A percentile compares a stretch with the other conserved stretches of the same genome.
Evolutionary conservation across 116 monocot genomes (phyloP).

Genomic region (Cymodocea nodosa): DNA sequence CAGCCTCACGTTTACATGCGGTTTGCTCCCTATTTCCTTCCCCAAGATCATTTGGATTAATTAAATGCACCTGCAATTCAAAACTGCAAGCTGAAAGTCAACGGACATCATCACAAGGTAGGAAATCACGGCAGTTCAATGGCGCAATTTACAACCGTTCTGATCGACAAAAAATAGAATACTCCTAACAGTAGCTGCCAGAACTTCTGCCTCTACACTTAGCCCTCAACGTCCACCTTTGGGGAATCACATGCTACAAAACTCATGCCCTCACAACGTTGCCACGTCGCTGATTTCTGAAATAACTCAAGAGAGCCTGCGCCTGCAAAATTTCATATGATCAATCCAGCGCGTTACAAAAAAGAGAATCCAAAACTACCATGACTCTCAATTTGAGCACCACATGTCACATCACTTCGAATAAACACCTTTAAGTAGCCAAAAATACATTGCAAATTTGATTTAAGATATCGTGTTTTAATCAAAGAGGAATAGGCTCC

Average conservation of each 20-base stretch:
- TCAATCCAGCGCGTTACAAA: neutral
- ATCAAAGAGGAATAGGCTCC: too few species aligned
- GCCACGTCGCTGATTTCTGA: slow-evolving; percentile 66
- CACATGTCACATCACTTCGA: too few species aligned
- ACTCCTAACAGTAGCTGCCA: neutral
- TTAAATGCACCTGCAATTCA: neutral
- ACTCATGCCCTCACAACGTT: slow-evolving; percentile 40
- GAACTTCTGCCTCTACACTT: neutral
- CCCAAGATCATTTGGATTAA: too few species aligned
- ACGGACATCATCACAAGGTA: neutral
- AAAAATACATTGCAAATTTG: too few species aligned
- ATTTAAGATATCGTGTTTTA: too few species aligned
- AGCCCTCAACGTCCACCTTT: neutral
- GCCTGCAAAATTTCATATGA: slow-evolving; percentile 29
- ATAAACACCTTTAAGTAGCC: too few species aligned
- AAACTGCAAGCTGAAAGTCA: neutral
- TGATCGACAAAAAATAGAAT: neutral
- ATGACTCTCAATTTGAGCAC: too few species aligned
- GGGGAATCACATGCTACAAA: neutral
- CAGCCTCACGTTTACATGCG: too few species aligned
- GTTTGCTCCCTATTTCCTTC: too few species aligned
- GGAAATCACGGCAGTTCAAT: neutral
- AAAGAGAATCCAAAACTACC: neutral
- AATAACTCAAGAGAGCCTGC: slow-evolving; percentile 67
- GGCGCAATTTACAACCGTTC: neutral